A percentile compares a stretch with the other conserved stretches of the same genome.
Conservation (phyloP, 441 rosid species). For the Pelargonium fulgidum region DNA sequence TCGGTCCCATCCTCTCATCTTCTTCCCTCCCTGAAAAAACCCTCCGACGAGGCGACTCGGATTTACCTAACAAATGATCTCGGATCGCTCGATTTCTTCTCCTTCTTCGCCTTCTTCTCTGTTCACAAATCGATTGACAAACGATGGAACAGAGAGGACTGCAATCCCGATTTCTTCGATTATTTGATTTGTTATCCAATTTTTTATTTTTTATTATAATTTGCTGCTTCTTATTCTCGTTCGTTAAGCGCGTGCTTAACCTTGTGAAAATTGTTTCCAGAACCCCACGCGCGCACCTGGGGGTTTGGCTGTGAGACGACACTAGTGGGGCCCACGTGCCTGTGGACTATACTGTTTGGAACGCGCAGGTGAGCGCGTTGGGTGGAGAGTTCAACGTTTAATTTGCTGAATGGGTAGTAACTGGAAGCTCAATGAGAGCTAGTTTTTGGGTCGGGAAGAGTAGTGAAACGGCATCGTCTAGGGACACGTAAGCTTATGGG, state of each 20-base stretch:
- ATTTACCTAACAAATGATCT: neutral
- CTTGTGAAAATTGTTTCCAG: neutral
- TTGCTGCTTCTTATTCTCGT: neutral
- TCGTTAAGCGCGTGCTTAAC: neutral
- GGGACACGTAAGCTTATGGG: no score
- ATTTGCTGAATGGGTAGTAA: neutral
- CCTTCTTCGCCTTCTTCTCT: neutral
- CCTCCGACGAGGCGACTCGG: neutral
- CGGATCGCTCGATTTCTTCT: constrained; percentile 7
- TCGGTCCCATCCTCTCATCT: constrained; percentile 56
- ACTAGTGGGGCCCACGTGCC: neutral
- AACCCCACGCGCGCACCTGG: neutral
- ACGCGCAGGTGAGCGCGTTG: neutral
- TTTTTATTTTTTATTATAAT: no score
- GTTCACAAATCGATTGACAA: neutral
- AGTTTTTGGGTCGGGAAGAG: no score
- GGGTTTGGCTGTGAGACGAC: neutral
- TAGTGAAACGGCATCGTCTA: no score
- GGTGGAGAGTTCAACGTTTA: neutral
- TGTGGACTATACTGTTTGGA: neutral
- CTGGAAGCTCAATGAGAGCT: no score
- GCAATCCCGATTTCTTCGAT: neutral
- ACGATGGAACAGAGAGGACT: neutral
- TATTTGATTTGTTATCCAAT: neutral
- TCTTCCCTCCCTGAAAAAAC: constrained; percentile 22